Conservation (phyloP, 176 grass and related monocot species). For the Metroxylon sagu region DNA sequence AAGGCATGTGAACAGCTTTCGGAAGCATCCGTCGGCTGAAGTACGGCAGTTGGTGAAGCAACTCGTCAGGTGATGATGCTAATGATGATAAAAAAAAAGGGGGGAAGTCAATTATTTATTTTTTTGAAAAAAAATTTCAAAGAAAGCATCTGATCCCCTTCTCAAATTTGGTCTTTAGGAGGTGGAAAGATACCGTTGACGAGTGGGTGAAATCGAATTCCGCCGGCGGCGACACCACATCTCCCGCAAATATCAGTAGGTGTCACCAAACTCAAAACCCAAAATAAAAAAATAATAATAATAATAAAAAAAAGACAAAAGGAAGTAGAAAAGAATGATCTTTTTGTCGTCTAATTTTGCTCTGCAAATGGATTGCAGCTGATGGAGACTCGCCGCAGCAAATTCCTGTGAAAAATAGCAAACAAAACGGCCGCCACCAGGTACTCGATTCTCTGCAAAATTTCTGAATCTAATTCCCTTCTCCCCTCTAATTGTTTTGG, state of each 20-base stretch:
- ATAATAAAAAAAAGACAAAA: no score
- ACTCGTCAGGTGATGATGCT: conserved; percentile 49
- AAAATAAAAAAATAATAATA: no score
- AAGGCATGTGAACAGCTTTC: conserved; percentile 51
- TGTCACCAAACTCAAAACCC: not conserved
- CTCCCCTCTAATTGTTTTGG: no score
- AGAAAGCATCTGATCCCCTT: not conserved
- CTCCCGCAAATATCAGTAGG: conserved; percentile 44
- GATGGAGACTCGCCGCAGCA: conserved; percentile 71
- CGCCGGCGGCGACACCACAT: conserved; percentile 15
- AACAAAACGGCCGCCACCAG: conserved; percentile 8
- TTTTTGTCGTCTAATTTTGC: no score
- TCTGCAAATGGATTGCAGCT: conserved; percentile 20
- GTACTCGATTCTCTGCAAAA: no score
- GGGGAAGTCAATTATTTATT: no score
- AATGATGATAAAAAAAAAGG: no score
- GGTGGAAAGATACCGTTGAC: conserved; percentile 79
- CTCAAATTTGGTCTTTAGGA: conserved; percentile 28
- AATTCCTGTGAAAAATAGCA: conserved; percentile 34
- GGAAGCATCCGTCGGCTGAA: conserved; percentile 59
- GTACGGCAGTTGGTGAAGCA: conserved; percentile 63
- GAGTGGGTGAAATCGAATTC: conserved; percentile 58
- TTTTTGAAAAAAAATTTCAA: not conserved
- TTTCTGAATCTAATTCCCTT: no score
- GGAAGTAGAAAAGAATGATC: no score